Evolutionary conservation across 192 early-diverging fungal genomes (phyloP), one percentile per base, ranked within the genome.

Genomic region (Coemansia sp.): DNA sequence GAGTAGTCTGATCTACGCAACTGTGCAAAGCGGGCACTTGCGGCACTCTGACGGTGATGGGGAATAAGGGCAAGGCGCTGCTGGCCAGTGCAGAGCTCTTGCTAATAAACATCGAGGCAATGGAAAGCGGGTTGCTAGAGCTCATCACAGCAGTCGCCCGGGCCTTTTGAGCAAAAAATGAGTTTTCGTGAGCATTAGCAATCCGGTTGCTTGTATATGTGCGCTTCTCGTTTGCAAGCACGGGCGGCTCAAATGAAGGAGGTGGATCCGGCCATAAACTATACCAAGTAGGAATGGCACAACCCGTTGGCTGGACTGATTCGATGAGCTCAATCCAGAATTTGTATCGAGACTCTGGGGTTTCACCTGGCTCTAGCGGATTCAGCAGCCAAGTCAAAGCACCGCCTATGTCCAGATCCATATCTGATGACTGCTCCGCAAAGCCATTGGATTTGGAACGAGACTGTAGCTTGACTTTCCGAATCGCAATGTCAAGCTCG

Each of bases 181-280:
- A 18, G 48, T 67, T 50, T 7, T 60, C 45, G n/a, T 60, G 56
- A 17, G 48, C 65, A 20, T 10, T 38, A 5, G 56, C 20, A 20
- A 59, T 42, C 5, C 42, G 8, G 42, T 14, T 45, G 11, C 16
- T 45, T 45, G 42, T 7, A 45, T 45, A 11, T 45, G 42, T 14
- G 5, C 11, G 11, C 42, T 45, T 14, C 16, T 11, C 42, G 16
- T 11, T 45, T 3, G 10, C 10, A 2, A 7, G 42, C 42, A 11
- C 42, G 5, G 32, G 20, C 20, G 56, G 51, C 11, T 45, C 59
- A 60, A 60, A 60, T 12, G 59, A 6, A 4, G 69, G 66, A 16
- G 72, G 78, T 7, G 61, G 67, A 18, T 72, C 78, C 3, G 73
- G 78, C 78, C 69, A 81, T 56, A 55, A 18, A 7, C 30, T 18